These are phyloP conservation scores for Reutealis trisperma DNA, from an alignment of 345 rosid genomes.

Conservation along the genomic window DNA sequence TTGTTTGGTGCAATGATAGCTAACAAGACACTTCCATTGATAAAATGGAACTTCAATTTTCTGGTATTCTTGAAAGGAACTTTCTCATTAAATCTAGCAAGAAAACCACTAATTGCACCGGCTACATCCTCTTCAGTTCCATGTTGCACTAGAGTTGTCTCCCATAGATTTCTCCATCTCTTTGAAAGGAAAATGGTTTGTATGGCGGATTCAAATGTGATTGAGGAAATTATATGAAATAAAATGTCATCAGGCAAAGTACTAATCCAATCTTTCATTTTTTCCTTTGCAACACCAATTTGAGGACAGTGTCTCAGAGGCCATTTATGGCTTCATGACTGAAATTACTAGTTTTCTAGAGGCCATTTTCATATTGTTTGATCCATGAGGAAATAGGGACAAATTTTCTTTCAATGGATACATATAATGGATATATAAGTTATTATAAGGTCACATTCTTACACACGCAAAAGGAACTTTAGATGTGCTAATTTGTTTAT, in stretches of 20 bases:
- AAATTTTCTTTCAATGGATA: neutral
- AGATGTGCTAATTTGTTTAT: neutral
- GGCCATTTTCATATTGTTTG: no score
- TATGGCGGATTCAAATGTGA: constrained; percentile 62
- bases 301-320: neutral
- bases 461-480: neutral
- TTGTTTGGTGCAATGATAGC: constrained; percentile 48
- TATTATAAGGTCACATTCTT: neutral
- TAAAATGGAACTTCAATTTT: constrained; percentile 44
- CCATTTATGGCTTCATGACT: neutral
- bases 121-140: constrained; percentile 43
- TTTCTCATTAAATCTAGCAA: constrained; percentile 46
- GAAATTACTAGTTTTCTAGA: neutral
- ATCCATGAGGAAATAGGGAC: neutral
- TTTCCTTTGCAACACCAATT: neutral
- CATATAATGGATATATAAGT: neutral
- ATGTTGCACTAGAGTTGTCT: constrained; percentile 41
- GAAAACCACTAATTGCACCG: constrained; percentile 38
- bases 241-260: constrained; percentile 59
- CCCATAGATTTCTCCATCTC: constrained; percentile 55
- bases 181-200: constrained; percentile 54
- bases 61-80: constrained; percentile 45
- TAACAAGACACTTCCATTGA: constrained; percentile 32
- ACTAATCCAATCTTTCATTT: constrained; percentile 43
- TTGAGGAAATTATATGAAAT: constrained; percentile 48